phyloP scores from a whole-genome alignment of 306 rosid species.

The Neltuma alba region DNA sequence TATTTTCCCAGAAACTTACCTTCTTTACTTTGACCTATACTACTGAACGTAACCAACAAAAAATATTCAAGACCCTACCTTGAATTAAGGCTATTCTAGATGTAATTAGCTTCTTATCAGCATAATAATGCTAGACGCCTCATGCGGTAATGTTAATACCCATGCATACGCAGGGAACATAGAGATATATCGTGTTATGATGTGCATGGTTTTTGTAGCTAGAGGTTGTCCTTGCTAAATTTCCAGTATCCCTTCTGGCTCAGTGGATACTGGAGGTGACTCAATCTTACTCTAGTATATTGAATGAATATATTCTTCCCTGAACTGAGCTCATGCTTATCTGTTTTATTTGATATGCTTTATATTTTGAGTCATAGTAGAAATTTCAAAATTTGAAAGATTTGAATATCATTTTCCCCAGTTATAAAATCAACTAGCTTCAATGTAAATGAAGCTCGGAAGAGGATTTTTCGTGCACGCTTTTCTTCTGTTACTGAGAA shows the following conservation, averaged over 20 bases:
- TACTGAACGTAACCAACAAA: background rate
- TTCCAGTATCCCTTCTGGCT: slow-evolving; percentile 14
- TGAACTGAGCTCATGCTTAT: slow-evolving; percentile 15
- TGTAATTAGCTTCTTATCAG: background rate
- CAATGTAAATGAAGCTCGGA: slow-evolving; percentile 52
- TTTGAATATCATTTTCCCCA: slow-evolving; percentile 52
- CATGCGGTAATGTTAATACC: background rate
- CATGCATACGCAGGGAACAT: background rate
- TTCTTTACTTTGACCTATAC: background rate
- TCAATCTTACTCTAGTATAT: slow-evolving; percentile 11
- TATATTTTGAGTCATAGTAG: slow-evolving; percentile 14
- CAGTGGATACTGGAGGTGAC: slow-evolving; percentile 4
- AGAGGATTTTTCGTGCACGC: slow-evolving; percentile 77
- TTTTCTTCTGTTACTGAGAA: slow-evolving; percentile 94
- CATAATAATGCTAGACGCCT: background rate
- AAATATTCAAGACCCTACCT: background rate
- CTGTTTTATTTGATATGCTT: slow-evolving; percentile 28
- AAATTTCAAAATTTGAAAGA: slow-evolving; percentile 29
- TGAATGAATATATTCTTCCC: slow-evolving; percentile 10
- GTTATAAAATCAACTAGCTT: slow-evolving; percentile 84
- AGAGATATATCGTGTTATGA: background rate
- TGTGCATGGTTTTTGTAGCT: background rate
- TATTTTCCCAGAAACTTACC: background rate
- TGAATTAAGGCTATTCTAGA: background rate
- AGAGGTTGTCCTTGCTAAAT: slow-evolving; percentile 25